A percentile compares a stretch with the other conserved stretches of the same genome.
Evolutionary conservation across 345 rosid genomes (phyloP).

Genomic region (Linum usitatissimum): DNA sequence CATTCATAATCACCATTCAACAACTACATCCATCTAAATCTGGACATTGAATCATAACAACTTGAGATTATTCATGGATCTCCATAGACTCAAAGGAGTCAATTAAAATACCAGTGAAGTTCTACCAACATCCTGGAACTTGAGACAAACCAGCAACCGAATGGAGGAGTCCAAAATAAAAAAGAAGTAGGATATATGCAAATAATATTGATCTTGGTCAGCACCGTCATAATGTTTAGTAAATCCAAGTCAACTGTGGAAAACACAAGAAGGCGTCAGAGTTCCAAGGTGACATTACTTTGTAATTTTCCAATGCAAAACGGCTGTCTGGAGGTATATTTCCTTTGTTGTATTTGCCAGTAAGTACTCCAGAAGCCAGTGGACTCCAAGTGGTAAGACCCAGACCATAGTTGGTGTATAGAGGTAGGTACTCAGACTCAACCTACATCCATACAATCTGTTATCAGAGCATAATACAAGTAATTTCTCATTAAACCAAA

Average conservation of each 20-base stretch:
- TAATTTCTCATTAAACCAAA: not conserved
- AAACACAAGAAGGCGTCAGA: not conserved
- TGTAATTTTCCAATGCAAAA: constrained; percentile 91
- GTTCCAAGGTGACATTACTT: constrained; percentile 26
- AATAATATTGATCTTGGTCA: not conserved
- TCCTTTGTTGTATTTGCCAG: constrained; percentile 93
- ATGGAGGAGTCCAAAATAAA: not conserved
- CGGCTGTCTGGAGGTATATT: constrained; percentile 77
- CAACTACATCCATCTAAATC: not conserved
- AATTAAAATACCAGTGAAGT: not conserved
- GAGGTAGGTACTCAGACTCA: constrained; percentile 81
- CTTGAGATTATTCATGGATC: not conserved
- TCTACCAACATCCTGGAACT: not conserved
- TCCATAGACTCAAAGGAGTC: not conserved
- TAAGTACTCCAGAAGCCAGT: constrained; percentile 93
- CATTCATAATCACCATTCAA: not conserved
- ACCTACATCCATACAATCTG: constrained; percentile 38
- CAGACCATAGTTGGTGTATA: constrained; percentile 71
- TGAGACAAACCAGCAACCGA: not conserved
- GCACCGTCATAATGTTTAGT: not conserved
- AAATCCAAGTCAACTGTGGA: not conserved
- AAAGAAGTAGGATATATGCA: not conserved
- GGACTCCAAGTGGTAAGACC: constrained; percentile 99
- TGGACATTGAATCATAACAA: not conserved
- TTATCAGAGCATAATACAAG: not conserved